phyloP scores from a whole-genome alignment of 1,284 basidiomycete species.

The Malassezia nana region DNA sequence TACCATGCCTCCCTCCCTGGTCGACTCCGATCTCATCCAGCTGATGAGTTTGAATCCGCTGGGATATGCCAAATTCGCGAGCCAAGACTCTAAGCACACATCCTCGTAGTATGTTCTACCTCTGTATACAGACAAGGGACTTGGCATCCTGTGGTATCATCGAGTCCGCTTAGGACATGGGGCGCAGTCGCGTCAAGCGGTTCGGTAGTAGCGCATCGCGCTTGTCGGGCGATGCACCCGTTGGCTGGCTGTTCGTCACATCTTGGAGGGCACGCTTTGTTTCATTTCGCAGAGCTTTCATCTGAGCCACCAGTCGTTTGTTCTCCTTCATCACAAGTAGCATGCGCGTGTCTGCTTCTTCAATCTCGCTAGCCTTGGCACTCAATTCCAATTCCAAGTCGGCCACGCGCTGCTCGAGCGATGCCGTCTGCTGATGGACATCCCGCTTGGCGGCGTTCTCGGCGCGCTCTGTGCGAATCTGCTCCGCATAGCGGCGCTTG shows the following conservation, averaged over 20 bases:
- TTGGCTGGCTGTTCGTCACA: constrained; percentile 2
- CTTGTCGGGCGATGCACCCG: neutral
- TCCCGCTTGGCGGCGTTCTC: neutral
- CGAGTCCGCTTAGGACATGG: neutral
- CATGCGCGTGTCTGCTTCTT: constrained; percentile 37
- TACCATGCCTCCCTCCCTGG: constrained; percentile 17
- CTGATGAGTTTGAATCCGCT: constrained; percentile 32
- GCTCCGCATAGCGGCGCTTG: constrained; percentile 8
- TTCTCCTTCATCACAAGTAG: constrained; percentile 29
- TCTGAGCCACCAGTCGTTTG: constrained; percentile 18
- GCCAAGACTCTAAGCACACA: neutral
- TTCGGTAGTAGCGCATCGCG: neutral
- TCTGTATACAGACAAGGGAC: neutral
- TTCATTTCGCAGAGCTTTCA: constrained; percentile 3
- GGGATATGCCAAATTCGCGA: neutral
- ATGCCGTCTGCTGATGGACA: neutral
- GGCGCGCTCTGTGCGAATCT: neutral
- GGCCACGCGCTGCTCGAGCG: constrained; percentile 11
- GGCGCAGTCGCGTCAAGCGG: neutral
- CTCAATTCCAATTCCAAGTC: constrained; percentile 31
- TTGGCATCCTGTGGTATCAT: neutral
- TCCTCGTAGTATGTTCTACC: neutral
- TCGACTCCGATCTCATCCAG: constrained; percentile 36
- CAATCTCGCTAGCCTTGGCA: constrained; percentile 32
- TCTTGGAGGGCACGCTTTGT: constrained; percentile 6